Percentiles rank a stretch among this genome's conserved stretches.
Evolutionary conservation across 257 asterid genomes (phyloP).

Genomic region (Capsicum baccatum): DNA sequence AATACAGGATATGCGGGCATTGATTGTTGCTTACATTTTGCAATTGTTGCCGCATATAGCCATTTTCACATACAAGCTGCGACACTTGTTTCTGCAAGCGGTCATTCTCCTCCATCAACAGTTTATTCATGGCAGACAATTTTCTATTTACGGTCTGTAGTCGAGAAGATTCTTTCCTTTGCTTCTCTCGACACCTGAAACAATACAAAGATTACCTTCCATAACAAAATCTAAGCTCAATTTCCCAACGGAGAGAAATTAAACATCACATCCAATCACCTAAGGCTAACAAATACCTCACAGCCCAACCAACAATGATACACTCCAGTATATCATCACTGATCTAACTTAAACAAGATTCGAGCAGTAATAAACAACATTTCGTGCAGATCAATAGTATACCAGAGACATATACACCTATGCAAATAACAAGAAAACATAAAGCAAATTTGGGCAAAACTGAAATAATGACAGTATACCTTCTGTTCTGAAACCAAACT

Average conservation of each 20-base stretch:
- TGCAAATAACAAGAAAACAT: neutral
- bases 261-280: conserved; percentile 2
- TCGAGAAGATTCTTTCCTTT: conserved; percentile 77
- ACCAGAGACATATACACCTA: neutral
- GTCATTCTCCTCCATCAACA: conserved; percentile 95
- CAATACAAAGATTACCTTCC: neutral
- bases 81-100: conserved; percentile 96
- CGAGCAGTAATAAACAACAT: neutral
- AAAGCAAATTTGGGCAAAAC: neutral
- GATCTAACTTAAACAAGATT: neutral
- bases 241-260: conserved; percentile 12
- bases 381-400: neutral
- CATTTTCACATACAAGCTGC: conserved; percentile 88
- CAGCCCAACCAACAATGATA: neutral
- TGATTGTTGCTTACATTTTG: conserved; percentile 68
- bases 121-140: conserved; percentile 83
- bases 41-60: conserved; percentile 80
- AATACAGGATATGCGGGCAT: neutral
- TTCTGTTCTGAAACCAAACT: conserved; percentile 96
- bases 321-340: neutral
- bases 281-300: neutral
- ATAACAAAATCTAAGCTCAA: neutral
- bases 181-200: conserved; percentile 93
- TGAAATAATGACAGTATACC: conserved; percentile 44
- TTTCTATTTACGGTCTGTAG: conserved; percentile 90